Base-by-base conservation (phyloP, 2,329 filamentous ascomycete genomes). In the Rachicladosporium sp. region DNA sequence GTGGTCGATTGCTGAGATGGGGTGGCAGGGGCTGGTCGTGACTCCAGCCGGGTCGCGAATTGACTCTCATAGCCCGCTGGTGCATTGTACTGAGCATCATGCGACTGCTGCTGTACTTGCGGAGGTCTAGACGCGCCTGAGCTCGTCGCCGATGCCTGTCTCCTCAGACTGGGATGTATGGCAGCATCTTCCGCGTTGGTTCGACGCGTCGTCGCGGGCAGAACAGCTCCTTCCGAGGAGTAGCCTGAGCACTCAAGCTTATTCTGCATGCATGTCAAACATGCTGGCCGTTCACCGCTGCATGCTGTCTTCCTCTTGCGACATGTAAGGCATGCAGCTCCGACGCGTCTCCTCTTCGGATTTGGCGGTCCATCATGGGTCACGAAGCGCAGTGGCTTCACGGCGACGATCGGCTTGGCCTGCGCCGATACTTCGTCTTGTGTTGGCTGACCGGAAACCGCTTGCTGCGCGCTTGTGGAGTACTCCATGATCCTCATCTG, bases 321-420 rank as follows among this genome's bases (percentile, higher is more conserved):
- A 46, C 67, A 70, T 12, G 66, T 68, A 49, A 69, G 43, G 42
- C 67, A 70, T 8, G 83, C 83, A 53, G 82, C 80, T 63, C 80
- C 85, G 54, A 89, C 83, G 52, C 83, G 72, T 56, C 83, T 73
- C 51, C 82, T 71, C 62, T 88, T 89, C 19, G 80, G 80, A 45
- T 83, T 82, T 36, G 83, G 83, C 48, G 84, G 80, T 46, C 83
- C 82, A 62, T 87, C 81, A 53, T 80, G 86, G 48, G 85, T 82
- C 51, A 89, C 82, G 59, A 88, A 89, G 51, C 82, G 80, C 33
- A 61, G 38, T 27, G 40, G 40, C 15, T 42, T 42, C 11, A 15
- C 31, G 31, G 13, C 31, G 23, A 27, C 23, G 8, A 7, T 27
- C 23, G 23, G 23, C 23, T 27, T 27, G 23, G 8, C 23, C 23